Evolutionary conservation across 108 stramenopile species (phyloP).

Genomic region (Fragilariopsis cylindrus): DNA sequence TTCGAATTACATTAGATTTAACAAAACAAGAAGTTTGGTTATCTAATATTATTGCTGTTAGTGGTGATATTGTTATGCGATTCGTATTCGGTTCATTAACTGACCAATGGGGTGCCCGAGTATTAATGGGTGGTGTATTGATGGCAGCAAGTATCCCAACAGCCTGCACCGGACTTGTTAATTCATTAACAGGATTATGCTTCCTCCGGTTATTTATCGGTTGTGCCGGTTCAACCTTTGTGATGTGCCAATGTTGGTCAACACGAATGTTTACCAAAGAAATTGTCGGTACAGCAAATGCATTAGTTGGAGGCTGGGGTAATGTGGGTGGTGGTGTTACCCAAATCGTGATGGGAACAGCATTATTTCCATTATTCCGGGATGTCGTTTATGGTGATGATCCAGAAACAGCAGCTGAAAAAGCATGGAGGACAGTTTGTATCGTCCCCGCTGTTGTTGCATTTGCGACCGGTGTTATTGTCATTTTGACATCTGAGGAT

Average conservation of each 20-base stretch:
- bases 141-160: slow-evolving; percentile 65
- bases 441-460: slow-evolving; percentile 65
- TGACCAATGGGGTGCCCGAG: slow-evolving; percentile 76
- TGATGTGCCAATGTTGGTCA: slow-evolving; percentile 77
- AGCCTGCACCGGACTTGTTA: slow-evolving; percentile 66
- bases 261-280: slow-evolving; percentile 68
- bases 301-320: slow-evolving; percentile 76
- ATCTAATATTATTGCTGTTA: slow-evolving; percentile 47
- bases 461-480: slow-evolving; percentile 33
- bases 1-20: slow-evolving; percentile 58
- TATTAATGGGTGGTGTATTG: slow-evolving; percentile 63
- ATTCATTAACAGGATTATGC: slow-evolving; percentile 45
- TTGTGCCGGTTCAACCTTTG: slow-evolving; percentile 65
- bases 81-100: slow-evolving; percentile 79
- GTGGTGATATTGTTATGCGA: slow-evolving; percentile 73
- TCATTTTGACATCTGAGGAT: slow-evolving; percentile 59
- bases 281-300: slow-evolving; percentile 74
- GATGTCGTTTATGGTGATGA: slow-evolving; percentile 22
- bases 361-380: slow-evolving; percentile 55
- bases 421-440: slow-evolving; percentile 69
- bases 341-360: slow-evolving; percentile 55
- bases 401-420: slow-evolving; percentile 28
- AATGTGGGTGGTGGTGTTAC: slow-evolving; percentile 70
- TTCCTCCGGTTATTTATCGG: slow-evolving; percentile 72
- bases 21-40: slow-evolving; percentile 73